Base-by-base conservation (phyloP, 495 filamentous ascomycete genomes). In the Aspergillus taichungensis region DNA sequence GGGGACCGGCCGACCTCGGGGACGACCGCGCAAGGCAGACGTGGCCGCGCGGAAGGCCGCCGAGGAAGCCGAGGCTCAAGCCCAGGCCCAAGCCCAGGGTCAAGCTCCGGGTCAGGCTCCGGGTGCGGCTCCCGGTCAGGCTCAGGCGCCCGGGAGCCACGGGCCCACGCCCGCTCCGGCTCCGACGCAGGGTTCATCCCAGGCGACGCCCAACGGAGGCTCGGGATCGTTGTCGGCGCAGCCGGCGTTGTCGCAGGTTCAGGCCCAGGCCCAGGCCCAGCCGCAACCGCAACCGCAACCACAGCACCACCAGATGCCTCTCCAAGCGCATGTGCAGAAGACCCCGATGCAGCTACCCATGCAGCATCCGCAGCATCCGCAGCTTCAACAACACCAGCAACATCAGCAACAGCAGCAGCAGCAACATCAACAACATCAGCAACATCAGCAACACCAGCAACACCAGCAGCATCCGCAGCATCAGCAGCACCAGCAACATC, bases 11-110 rank as follows among this genome's bases (percentile, higher is more conserved):
- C 60, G 66, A 10, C 66, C 66, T 7, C 63, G 66, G 29, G 66
- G 66, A 12, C 54, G 66, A 34, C 66, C 66, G 42, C 61, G 62
- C 8, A 69, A 69, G 48, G 62, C 59, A 2, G 66, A 69, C 52
- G 51, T 66, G 28, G 57, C 59, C 6, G 64, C 64, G 8, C 45
- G 52, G 2, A 43, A 53, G 12, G 49, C 46, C 10, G 29, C 45
- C 8, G 52, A 47, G 34, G 50, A 34, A 27, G 14, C 12, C 18
- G 38, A 42, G 37, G 24, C 37, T n/a, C 49, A 46, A 18, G 24
- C 30, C 13, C 39, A 42, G n/a, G 10, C 11, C 18, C 42, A 38
- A 36, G 35, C 18, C 11, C 45, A 47, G 13, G 18, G 6, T 14
- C 33, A 45, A 10, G 6, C 30, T 6, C 50, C 45, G 18, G 29